These are phyloP conservation scores for Lagenaria siceraria DNA, from an alignment of 306 rosid species.

Conservation along the genomic window DNA sequence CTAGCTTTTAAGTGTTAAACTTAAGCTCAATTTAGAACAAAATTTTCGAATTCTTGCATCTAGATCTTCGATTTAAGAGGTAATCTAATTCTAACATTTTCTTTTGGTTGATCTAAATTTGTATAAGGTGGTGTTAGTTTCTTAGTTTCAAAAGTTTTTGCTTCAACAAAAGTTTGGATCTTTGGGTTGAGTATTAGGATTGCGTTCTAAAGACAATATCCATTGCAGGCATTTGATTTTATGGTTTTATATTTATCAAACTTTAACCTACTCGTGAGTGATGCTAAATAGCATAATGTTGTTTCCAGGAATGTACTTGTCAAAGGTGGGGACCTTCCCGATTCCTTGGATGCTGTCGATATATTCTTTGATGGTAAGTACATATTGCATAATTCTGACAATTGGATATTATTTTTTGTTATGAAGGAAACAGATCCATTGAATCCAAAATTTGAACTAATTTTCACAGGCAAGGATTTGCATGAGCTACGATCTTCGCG, in stretches of 20 bases:
- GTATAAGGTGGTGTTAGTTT: too few relatives aligned
- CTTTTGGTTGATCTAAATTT: too few relatives aligned
- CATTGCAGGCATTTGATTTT: neutral
- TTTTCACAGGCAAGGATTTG: slow-evolving; percentile 53
- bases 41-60: too few relatives aligned
- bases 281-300: slow-evolving; percentile 4
- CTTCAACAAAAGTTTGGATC: too few relatives aligned
- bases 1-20: too few relatives aligned
- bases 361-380: slow-evolving; percentile 69
- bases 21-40: too few relatives aligned
- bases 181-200: too few relatives aligned
- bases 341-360: slow-evolving; percentile 73
- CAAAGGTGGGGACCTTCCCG: slow-evolving; percentile 94
- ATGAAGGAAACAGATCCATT: neutral
- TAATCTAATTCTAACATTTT: too few relatives aligned
- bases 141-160: too few relatives aligned
- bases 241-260: neutral
- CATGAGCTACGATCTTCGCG: slow-evolving; percentile 53
- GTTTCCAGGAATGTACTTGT: slow-evolving; percentile 71
- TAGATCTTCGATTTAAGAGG: too few relatives aligned
- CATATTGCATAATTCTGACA: slow-evolving; percentile 2
- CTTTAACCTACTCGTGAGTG: neutral
- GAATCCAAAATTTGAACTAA: slow-evolving; percentile 8
- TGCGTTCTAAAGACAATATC: neutral
- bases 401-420: neutral